Conservation (phyloP, 495 filamentous ascomycete species). For the Astrocystis sublimbata region DNA sequence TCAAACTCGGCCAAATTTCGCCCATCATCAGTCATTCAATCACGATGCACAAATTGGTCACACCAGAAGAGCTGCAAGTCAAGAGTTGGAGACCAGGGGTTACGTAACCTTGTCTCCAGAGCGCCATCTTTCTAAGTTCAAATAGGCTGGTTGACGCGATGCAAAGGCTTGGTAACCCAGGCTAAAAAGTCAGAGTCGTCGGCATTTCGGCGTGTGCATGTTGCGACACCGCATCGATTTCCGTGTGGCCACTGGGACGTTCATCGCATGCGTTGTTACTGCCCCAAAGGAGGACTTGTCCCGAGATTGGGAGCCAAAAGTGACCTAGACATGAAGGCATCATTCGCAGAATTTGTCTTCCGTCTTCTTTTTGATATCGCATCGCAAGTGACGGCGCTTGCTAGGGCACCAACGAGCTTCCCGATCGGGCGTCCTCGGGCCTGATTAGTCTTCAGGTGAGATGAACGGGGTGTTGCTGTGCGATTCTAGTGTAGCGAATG, state of each 20-base stretch:
- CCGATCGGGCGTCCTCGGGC: conserved; percentile 19
- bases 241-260: neutral
- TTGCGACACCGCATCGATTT: neutral
- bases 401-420: conserved; percentile 31
- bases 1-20: neutral
- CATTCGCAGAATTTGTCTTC: neutral
- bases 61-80: neutral
- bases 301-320: conserved; percentile 1
- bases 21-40: neutral
- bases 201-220: neutral
- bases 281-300: conserved; percentile 1
- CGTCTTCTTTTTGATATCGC: neutral
- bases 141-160: neutral
- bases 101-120: conserved; percentile 7
- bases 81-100: neutral
- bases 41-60: neutral
- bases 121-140: neutral
- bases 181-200: no score
- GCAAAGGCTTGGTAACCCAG: neutral
- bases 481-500: neutral
- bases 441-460: conserved; percentile 16
- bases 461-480: conserved; percentile 9
- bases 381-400: conserved; percentile 29
- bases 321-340: neutral
- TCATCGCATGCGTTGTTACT: neutral